Evolutionary conservation across 1,139 yeast species (phyloP).

Genomic region (Citeromyces hawaiiensis): DNA sequence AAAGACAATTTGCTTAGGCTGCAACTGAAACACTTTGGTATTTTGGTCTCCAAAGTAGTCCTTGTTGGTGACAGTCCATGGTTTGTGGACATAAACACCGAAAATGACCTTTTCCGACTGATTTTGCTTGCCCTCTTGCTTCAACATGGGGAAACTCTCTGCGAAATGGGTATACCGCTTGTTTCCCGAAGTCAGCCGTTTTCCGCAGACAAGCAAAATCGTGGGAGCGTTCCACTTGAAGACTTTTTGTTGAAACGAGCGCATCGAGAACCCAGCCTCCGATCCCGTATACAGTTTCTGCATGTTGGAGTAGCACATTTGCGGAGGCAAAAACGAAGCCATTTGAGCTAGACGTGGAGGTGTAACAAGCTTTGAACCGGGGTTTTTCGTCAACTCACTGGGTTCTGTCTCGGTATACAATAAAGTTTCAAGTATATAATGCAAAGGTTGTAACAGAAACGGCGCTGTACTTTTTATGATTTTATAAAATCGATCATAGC

Average conservation of each 20-base stretch:
- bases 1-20: conserved; percentile 53
- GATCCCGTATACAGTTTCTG: conserved; percentile 63
- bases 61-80: conserved; percentile 72
- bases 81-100: conserved; percentile 49
- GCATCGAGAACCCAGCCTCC: conserved; percentile 71
- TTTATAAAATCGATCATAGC: conserved; percentile 9
- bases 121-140: conserved; percentile 18
- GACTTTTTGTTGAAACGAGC: conserved; percentile 73
- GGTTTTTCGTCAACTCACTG: neutral
- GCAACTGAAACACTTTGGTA: conserved; percentile 44
- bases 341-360: conserved; percentile 27
- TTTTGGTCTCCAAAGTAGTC: conserved; percentile 53
- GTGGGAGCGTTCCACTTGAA: conserved; percentile 92
- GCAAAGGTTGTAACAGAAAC: conserved; percentile 24
- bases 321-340: conserved; percentile 20
- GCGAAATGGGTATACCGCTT: conserved; percentile 38
- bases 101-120: conserved; percentile 24
- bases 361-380: conserved; percentile 23
- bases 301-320: conserved; percentile 26
- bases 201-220: conserved; percentile 55
- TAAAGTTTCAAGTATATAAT: conserved; percentile 23
- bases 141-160: conserved; percentile 35
- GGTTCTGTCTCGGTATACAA: conserved; percentile 10
- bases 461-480: conserved; percentile 12
- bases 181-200: conserved; percentile 31